Percentiles rank a stretch among this genome's conserved stretches.
Conservation (phyloP, 257 asterid species). For the Nyctanthes arbortristis region DNA sequence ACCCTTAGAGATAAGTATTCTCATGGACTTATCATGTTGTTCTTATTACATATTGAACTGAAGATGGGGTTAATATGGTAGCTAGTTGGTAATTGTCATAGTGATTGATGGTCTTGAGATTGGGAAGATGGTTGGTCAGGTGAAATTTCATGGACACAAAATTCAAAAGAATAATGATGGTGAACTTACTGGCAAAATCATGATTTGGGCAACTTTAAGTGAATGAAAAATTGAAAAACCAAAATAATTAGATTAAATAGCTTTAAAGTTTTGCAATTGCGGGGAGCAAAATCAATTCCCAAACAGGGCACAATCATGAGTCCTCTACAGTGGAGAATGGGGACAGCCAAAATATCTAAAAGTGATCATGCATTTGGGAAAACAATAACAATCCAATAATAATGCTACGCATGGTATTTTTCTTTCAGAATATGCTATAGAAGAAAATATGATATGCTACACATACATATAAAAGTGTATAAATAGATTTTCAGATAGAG, state of each 20-base stretch:
- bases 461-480: slow-evolving; percentile 12
- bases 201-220: slow-evolving; percentile 25
- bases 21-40: too few species aligned
- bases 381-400: slow-evolving; percentile 2
- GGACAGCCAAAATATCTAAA: slow-evolving; percentile 5
- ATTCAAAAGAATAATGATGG: slow-evolving; percentile 37
- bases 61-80: not conserved
- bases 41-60: not conserved
- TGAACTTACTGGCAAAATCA: slow-evolving; percentile 31
- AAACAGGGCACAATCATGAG: slow-evolving; percentile 22
- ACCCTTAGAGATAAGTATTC: too few species aligned
- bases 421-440: not conserved
- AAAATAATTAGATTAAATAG: slow-evolving; percentile 26
- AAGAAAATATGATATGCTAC: slow-evolving; percentile 18
- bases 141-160: slow-evolving; percentile 33
- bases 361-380: slow-evolving; percentile 6
- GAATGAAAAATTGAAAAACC: slow-evolving; percentile 30
- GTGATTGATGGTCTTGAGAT: slow-evolving; percentile 12
- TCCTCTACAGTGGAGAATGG: not conserved
- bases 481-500: too few species aligned
- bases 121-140: slow-evolving; percentile 22
- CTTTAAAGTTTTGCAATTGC: slow-evolving; percentile 29
- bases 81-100: not conserved
- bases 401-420: not conserved
- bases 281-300: slow-evolving; percentile 42